Percentiles rank a stretch among this genome's conserved stretches.
phyloP scores from a whole-genome alignment of 257 asterid species.

The Nicotiana attenuata region DNA sequence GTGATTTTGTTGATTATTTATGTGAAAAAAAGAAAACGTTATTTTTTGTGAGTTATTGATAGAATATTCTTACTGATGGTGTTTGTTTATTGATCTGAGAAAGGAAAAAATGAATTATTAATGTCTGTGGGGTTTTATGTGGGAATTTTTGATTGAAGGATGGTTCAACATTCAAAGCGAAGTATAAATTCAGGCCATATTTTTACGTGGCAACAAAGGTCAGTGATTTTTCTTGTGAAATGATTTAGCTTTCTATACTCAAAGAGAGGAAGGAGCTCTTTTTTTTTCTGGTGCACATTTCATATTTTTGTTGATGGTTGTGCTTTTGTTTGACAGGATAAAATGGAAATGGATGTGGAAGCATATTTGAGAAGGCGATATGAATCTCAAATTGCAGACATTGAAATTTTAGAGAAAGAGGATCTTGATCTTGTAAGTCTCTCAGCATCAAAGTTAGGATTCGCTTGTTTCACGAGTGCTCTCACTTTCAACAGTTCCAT shows the following conservation, averaged over 20 bases:
- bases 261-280: not conserved
- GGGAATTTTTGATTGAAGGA: conserved; percentile 51
- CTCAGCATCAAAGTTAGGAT: conserved; percentile 11
- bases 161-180: conserved; percentile 87
- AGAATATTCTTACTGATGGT: not conserved
- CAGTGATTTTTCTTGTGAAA: not conserved
- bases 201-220: conserved; percentile 96
- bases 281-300: not conserved
- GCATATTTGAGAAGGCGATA: conserved; percentile 90
- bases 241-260: not conserved
- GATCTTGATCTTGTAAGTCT: conserved; percentile 85
- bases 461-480: not conserved
- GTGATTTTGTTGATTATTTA: not conserved
- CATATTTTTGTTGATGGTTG: not conserved
- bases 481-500: not conserved
- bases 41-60: not conserved
- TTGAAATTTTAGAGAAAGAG: conserved; percentile 78
- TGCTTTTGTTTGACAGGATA: conserved; percentile 39
- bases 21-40: not conserved
- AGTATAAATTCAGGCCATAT: conserved; percentile 87
- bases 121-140: not conserved
- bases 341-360: conserved; percentile 94
- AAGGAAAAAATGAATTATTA: not conserved
- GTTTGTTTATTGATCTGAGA: not conserved
- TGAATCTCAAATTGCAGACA: conserved; percentile 86